Evolutionary conservation across 495 filamentous ascomycete species (phyloP), one percentile per base, ranked within the genome.

Genomic region (Penicillium chermesinum): DNA sequence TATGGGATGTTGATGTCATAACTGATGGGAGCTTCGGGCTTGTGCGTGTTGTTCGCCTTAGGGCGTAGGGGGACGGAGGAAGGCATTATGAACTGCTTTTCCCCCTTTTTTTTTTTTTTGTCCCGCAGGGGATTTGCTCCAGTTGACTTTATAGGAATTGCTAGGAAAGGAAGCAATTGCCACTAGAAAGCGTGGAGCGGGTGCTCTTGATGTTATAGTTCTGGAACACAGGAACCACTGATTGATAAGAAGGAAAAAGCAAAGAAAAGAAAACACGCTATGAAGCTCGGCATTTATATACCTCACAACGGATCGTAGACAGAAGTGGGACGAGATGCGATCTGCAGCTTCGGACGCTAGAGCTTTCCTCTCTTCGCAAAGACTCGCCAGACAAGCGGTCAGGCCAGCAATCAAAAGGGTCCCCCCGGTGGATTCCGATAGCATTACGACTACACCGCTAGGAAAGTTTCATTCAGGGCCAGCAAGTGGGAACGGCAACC

Each of bases 1-100:
- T 77, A 77, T 38, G 76, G 76, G 44, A 80, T 71, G 59, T 80
- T 80, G 64, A 80, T 79, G 55, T 80, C 76, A 49, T 80, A 80
- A 39, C 66, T 76, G 46, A 76, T 74, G 15, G 72, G 72, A 33
- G 62, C 56, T 21, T 75, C 69, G 22, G 69, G 47, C 48, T 69
- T 61, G 36, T 65, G 61, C 22, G 54, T 52, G 44, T 62, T 59
- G 19, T 69, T 64, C 27, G 58, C 37, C 57, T 65, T 66, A 22
- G 63, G 38, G 61, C 55, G 62, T 58, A 38, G 51, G 44, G 66
- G 67, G 35, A 67, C 67, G 8, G 70, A 61, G 22, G 70, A 70
- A 10, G 70, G 67, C 70, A 71, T 70, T 37, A 46, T 59, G 20
- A 14, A 19, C 45, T 38, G 38, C 18, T 41, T 19, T n/a, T n/a